Conservation (phyloP, 306 rosid genomes). For the Rosa lucieae region DNA sequence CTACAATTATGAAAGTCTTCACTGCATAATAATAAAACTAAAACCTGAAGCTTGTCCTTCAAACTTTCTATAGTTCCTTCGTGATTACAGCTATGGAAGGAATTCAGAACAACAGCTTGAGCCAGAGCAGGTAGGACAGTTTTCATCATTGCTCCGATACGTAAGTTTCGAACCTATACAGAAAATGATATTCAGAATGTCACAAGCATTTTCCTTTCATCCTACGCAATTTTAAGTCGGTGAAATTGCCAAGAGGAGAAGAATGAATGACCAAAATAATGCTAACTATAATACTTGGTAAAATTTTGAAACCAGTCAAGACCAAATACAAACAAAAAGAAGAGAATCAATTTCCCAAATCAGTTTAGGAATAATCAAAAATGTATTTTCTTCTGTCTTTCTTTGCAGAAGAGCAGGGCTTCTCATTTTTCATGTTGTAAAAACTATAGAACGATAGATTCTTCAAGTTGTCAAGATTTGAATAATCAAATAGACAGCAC, state of each 20-base stretch:
- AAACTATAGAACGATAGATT: background rate
- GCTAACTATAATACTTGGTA: background rate
- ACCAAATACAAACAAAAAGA: background rate
- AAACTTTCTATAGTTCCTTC: conserved; percentile 53
- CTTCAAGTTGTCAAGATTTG: background rate
- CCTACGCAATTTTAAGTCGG: background rate
- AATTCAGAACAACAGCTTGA: conserved; percentile 76
- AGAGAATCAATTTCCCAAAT: background rate
- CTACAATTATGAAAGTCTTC: background rate
- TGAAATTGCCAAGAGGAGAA: conserved; percentile 1
- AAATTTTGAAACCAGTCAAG: background rate
- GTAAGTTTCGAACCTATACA: conserved; percentile 72
- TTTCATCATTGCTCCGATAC: conserved; percentile 91
- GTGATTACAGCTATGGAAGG: conserved; percentile 35
- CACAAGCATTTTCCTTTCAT: background rate
- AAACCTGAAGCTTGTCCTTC: conserved; percentile 84
- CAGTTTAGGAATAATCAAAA: background rate
- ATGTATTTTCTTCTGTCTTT: background rate
- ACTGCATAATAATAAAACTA: background rate
- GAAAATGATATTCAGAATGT: conserved; percentile 13
- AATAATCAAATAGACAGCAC: background rate
- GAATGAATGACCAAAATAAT: background rate
- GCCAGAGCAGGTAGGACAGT: conserved; percentile 88
- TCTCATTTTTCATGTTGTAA: background rate
- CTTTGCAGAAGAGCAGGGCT: background rate